phyloP scores from a whole-genome alignment of 2,329 filamentous ascomycete genomes.

The Pseudocercospora musae region DNA sequence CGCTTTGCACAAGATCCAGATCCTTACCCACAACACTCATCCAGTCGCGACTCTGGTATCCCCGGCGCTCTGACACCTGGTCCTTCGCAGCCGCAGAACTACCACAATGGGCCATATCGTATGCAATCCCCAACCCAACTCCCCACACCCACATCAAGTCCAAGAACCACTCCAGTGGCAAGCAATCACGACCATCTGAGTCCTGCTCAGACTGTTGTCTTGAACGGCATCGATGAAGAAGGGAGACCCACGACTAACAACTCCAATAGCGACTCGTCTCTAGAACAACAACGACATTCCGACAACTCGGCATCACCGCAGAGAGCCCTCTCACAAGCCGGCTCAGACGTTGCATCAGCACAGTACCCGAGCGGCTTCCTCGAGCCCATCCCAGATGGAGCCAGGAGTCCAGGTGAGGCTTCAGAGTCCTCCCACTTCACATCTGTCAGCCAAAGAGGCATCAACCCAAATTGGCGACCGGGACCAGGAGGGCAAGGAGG shows the following conservation, averaged over 20 bases:
- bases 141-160: background rate
- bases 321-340: conserved; percentile 53
- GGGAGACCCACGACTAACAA: conserved; percentile 15
- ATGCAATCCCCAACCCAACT: conserved; percentile 12
- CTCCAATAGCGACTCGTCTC: conserved; percentile 17
- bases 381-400: conserved; percentile 62
- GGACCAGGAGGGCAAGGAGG: conserved; percentile 34
- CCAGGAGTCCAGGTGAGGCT: conserved; percentile 59
- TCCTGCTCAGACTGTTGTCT: conserved; percentile 9
- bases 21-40: conserved; percentile 5
- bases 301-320: conserved; percentile 14
- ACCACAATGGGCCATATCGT: conserved; percentile 13
- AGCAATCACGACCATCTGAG: conserved; percentile 2
- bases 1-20: conserved; percentile 63
- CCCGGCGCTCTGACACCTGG: conserved; percentile 26
- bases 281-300: conserved; percentile 10
- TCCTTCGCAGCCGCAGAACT: conserved; percentile 10
- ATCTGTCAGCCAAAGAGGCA: conserved; percentile 78
- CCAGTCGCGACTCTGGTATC: conserved; percentile 19
- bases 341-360: conserved; percentile 54
- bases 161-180: conserved; percentile 8
- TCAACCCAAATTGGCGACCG: conserved; percentile 84
- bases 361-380: conserved; percentile 39
- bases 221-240: conserved; percentile 13
- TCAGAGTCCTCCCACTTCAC: conserved; percentile 86